Conservation (phyloP, 331 rosid species). For the Acacia concinna region DNA sequence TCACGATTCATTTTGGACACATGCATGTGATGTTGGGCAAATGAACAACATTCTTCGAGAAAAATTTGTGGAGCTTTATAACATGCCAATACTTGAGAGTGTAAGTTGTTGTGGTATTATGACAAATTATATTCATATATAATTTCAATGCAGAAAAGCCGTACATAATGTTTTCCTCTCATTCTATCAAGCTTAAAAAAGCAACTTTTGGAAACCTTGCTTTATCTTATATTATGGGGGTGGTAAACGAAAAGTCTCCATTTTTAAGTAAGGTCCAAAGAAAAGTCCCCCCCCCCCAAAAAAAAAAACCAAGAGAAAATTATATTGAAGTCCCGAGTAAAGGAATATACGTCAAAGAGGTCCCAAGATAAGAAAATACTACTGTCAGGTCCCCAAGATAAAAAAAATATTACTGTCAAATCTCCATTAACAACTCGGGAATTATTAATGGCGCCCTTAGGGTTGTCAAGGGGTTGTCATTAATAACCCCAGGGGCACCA, state of each 20-base stretch:
- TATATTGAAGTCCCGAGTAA: too few relatives aligned
- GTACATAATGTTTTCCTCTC: not conserved
- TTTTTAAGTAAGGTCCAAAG: slow-evolving; percentile 1
- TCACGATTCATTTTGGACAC: slow-evolving; percentile 93
- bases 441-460: too few relatives aligned
- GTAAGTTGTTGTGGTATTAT: slow-evolving; percentile 47
- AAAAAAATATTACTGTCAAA: too few relatives aligned
- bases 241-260: not conserved
- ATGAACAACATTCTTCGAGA: slow-evolving; percentile 76
- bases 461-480: too few relatives aligned
- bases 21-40: slow-evolving; percentile 73
- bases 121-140: slow-evolving; percentile 2
- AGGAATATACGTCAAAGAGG: too few relatives aligned
- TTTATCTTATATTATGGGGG: not conserved
- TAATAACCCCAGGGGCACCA: too few relatives aligned
- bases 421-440: too few relatives aligned
- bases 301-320: too few relatives aligned
- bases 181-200: not conserved
- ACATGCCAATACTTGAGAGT: slow-evolving; percentile 79
- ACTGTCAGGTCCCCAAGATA: too few relatives aligned
- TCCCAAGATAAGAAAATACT: too few relatives aligned
- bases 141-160: slow-evolving; percentile 3
- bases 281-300: not conserved
- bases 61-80: slow-evolving; percentile 79
- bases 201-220: not conserved